These are phyloP conservation scores for Aureobasidium sp. DNA, from an alignment of 2,329 filamentous ascomycete species.

Conservation along the genomic window DNA sequence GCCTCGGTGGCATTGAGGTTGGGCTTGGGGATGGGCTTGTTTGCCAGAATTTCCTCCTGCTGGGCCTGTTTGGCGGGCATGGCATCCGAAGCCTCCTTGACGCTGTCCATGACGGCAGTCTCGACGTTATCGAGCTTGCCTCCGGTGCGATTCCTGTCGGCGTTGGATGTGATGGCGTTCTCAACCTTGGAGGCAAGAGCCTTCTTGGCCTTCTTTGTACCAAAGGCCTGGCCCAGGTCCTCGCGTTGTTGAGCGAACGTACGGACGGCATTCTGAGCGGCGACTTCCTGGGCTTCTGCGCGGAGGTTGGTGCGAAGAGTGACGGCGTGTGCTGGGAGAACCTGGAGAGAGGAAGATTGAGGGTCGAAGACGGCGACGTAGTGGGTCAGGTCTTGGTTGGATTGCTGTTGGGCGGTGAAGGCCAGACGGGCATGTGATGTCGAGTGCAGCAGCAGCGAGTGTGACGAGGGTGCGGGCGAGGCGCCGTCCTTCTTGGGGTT, in stretches of 20 bases:
- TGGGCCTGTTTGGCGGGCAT: constrained; percentile 63
- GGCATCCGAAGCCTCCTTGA: constrained; percentile 54
- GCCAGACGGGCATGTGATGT: constrained; percentile 54
- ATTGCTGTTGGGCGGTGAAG: constrained; percentile 41
- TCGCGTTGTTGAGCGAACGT: constrained; percentile 55
- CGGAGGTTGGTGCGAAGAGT: constrained; percentile 47
- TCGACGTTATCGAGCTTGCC: constrained; percentile 49
- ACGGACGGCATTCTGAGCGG: constrained; percentile 23
- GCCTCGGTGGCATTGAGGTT: constrained; percentile 61
- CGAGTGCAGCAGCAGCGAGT: constrained; percentile 53
- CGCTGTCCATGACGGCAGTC: constrained; percentile 55
- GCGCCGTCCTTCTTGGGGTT: constrained; percentile 20
- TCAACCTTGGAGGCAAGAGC: constrained; percentile 61
- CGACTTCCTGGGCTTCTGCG: constrained; percentile 36
- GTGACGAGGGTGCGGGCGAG: constrained; percentile 32
- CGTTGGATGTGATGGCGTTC: constrained; percentile 55
- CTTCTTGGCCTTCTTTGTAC: constrained; percentile 80
- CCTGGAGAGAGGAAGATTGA: constrained; percentile 43
- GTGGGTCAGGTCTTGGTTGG: constrained; percentile 39
- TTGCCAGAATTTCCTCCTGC: constrained; percentile 56
- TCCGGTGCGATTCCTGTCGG: constrained; percentile 37
- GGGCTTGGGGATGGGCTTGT: constrained; percentile 65
- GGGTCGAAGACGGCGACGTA: constrained; percentile 57
- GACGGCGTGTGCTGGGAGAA: constrained; percentile 49
- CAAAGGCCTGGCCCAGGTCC: constrained; percentile 69